Evolutionary conservation across 495 filamentous ascomycete genomes (phyloP), one percentile per base, ranked within the genome.

Genomic region (Penicillium robsamsonii): DNA sequence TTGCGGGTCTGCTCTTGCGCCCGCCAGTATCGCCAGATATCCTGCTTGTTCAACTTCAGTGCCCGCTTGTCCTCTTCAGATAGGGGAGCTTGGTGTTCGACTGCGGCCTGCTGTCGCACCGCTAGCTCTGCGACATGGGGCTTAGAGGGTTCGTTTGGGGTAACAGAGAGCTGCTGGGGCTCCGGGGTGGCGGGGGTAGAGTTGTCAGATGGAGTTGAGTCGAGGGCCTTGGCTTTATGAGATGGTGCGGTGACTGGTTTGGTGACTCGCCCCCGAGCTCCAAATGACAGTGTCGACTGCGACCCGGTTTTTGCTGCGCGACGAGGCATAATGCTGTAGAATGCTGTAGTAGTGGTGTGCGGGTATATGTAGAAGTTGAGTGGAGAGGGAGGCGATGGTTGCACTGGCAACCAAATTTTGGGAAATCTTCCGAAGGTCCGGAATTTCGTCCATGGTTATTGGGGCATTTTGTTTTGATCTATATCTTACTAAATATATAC

Each of bases 241-340:
- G 79, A 58, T 5, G 80, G 73, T 50, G 79, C 60, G 27, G 67
- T 61, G 30, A 78, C 72, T 18, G 86, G 75, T 72, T 96, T 96
- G 63, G 88, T 91, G 56, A 95, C 83, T 68, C 84, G 82, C 42
- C 80, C 75, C 48, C 75, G 78, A 67, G 84, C 75, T 71, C 82
- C 76, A 74, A 96, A 96, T 56, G 86, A 84, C 58, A 96, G 82
- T 15, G 85, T 92, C 3, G 85, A 76, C 68, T 96, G 92, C 48
- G 73, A 62, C 48, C 76, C 63, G 46, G 75, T 66, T 61, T 80
- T 77, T 55, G 72, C 70, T 65, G 84, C 82, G 67, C 87, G 85
- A 56, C 86, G 85, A 47, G 89, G 86, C 89, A 92, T 92, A 31
- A 6, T 12, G 30, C 2, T 31, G 18, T 20, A 13, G 25, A 38